A percentile compares a stretch with the other conserved stretches of the same genome.
Evolutionary conservation across 2,329 filamentous ascomycete species (phyloP).

Genomic region (Fusarium sp.): DNA sequence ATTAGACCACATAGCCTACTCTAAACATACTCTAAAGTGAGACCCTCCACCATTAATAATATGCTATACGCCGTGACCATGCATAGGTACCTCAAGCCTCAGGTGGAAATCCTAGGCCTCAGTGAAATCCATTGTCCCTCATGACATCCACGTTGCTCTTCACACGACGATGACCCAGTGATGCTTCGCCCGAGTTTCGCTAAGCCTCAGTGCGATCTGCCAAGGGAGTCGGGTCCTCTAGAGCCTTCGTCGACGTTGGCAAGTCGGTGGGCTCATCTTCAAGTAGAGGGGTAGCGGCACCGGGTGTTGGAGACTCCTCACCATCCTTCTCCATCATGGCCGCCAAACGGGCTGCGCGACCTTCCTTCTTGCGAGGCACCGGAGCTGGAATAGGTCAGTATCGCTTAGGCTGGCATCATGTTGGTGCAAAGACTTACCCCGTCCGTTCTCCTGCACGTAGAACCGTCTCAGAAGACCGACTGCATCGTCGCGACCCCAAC

Average conservation of each 20-base stretch:
- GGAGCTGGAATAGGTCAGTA: constrained; percentile 51
- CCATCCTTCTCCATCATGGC: constrained; percentile 61
- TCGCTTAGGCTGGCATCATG: too few relatives aligned
- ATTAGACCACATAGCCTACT: neutral
- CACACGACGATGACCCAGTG: neutral
- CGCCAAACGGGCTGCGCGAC: constrained; percentile 63
- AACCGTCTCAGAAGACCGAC: constrained; percentile 93
- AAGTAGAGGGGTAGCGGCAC: neutral
- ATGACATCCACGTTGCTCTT: neutral
- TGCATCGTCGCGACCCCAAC: constrained; percentile 90
- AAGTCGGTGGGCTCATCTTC: constrained; percentile 17
- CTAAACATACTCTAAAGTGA: neutral
- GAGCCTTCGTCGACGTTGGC: constrained; percentile 16
- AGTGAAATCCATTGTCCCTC: neutral
- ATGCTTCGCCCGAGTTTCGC: neutral
- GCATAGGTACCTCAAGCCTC: neutral
- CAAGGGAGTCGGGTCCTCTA: constrained; percentile 17
- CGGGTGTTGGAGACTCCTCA: constrained; percentile 12
- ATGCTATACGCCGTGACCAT: neutral
- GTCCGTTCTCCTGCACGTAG: constrained; percentile 97
- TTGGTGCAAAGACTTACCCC: constrained; percentile 66
- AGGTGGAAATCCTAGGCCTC: neutral
- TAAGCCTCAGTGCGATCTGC: constrained; percentile 3
- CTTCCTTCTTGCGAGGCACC: constrained; percentile 65
- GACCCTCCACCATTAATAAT: neutral